A percentile compares a stretch with the other conserved stretches of the same genome.
These are phyloP conservation scores for Ophiostoma perfectum DNA, from an alignment of 2,329 filamentous ascomycete species.

Conservation along the genomic window DNA sequence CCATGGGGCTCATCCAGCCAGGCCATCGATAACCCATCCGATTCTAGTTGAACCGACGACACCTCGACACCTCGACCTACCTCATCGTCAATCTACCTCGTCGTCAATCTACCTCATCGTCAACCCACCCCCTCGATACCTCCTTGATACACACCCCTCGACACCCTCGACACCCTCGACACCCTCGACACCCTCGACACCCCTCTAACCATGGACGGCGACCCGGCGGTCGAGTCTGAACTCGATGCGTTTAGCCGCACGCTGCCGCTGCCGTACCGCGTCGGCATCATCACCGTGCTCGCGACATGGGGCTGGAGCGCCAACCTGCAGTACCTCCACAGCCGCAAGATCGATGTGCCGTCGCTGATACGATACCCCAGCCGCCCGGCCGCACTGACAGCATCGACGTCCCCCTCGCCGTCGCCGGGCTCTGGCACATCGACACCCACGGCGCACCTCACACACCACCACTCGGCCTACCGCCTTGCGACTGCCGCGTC, in stretches of 20 bases:
- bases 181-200: no score
- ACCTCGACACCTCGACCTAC: background rate
- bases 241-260: constrained; percentile 83
- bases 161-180: no score
- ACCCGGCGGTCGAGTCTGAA: constrained; percentile 62
- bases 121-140: no score
- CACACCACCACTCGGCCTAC: constrained; percentile 79
- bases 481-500: constrained; percentile 75
- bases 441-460: constrained; percentile 50
- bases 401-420: background rate
- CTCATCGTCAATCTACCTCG: background rate
- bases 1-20: no score
- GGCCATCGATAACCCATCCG: no score
- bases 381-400: constrained; percentile 41
- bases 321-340: constrained; percentile 81
- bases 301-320: constrained; percentile 93
- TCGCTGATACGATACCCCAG: constrained; percentile 79
- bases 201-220: constrained; percentile 58
- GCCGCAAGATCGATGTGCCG: constrained; percentile 79
- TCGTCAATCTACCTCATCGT: background rate
- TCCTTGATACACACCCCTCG: no score
- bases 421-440: background rate
- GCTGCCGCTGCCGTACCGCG: constrained; percentile 83
- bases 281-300: constrained; percentile 76
- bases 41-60: background rate